A percentile compares a stretch with the other conserved stretches of the same genome.
Evolutionary conservation across 2,329 filamentous ascomycete species (phyloP).

Genomic region (Aspergillus transmontanensis): DNA sequence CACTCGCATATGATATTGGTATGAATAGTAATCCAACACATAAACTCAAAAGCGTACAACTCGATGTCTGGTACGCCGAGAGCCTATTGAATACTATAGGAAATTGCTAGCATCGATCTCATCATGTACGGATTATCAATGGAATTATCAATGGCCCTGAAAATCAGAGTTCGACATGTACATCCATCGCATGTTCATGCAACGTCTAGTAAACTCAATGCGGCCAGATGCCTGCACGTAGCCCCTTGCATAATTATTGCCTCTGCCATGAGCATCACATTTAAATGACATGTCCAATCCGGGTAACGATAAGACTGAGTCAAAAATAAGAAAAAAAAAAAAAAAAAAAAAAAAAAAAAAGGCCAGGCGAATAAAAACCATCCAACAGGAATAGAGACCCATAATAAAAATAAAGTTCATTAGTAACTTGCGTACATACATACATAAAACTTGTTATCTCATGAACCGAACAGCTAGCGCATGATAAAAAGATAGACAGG

Average conservation of each 20-base stretch:
- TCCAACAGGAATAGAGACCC: not conserved
- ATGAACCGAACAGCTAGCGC: not conserved
- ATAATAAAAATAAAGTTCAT: constrained; percentile 7
- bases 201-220: not conserved
- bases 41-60: not conserved
- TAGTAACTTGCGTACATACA: constrained; percentile 8
- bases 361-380: not conserved
- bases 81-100: not conserved
- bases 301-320: not conserved
- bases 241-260: not conserved
- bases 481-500: constrained; percentile 1
- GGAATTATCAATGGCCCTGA: not conserved
- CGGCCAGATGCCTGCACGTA: not conserved
- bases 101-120: not conserved
- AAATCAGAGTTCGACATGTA: not conserved
- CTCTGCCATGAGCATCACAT: not conserved
- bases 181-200: not conserved
- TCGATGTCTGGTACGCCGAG: not conserved
- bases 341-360: too few species aligned
- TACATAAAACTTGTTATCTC: constrained; percentile 8
- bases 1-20: not conserved
- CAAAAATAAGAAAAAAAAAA: too few species aligned
- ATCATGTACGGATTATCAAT: not conserved
- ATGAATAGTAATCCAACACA: not conserved
- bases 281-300: not conserved